These are phyloP conservation scores for Talaromyces sp. DNA, from an alignment of 2,329 filamentous ascomycete genomes.

Conservation along the genomic window DNA sequence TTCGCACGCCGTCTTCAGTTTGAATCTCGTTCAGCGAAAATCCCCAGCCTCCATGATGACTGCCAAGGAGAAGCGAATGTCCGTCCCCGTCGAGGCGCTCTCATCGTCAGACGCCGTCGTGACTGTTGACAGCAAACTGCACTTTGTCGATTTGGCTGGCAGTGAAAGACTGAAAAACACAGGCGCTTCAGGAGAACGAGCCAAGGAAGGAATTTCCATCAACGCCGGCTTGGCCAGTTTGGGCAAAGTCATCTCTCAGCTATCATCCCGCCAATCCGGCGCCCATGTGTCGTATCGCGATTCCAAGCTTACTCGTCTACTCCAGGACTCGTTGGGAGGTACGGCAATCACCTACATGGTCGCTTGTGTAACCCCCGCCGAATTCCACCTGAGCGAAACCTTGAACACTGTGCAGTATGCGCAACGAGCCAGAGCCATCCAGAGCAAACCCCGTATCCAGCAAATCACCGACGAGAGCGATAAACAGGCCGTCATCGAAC, in stretches of 20 bases:
- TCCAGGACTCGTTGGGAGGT: constrained; percentile 94
- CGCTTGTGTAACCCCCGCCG: constrained; percentile 91
- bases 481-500: constrained; percentile 88
- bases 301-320: constrained; percentile 88
- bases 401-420: constrained; percentile 97
- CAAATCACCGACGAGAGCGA: constrained; percentile 83
- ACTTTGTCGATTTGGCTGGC: constrained; percentile 96
- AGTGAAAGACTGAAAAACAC: constrained; percentile 98
- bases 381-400: constrained; percentile 96
- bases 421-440: constrained; percentile 89
- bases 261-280: constrained; percentile 82
- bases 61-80: constrained; percentile 75
- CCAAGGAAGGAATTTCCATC: constrained; percentile 95
- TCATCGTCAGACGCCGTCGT: constrained; percentile 60
- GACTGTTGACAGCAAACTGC: constrained; percentile 94
- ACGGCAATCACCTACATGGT: constrained; percentile 99
- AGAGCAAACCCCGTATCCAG: constrained; percentile 95
- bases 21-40: constrained; percentile 85
- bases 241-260: constrained; percentile 96
- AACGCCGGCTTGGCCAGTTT: constrained; percentile 92
- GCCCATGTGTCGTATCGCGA: constrained; percentile 96
- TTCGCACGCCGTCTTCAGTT: constrained; percentile 93
- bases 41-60: constrained; percentile 39
- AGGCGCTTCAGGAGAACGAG: constrained; percentile 87
- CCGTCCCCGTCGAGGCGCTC: constrained; percentile 78